These are phyloP conservation scores for Pythium sp. DNA, from an alignment of 352 stramenopile species.

Conservation along the genomic window DNA sequence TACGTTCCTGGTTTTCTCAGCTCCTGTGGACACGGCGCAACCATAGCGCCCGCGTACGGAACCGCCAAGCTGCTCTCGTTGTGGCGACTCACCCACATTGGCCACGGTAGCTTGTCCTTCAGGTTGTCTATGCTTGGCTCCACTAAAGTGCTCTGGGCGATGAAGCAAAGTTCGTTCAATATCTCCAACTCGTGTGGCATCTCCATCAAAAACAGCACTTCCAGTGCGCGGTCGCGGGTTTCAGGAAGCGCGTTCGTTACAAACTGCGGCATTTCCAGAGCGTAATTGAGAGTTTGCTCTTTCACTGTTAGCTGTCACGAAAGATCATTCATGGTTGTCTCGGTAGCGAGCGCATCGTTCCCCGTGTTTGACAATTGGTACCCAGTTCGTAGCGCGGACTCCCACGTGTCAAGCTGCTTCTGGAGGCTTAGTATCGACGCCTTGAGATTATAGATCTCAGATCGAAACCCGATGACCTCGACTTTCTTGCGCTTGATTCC, in stretches of 20 bases:
- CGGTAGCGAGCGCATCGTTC: neutral
- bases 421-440: neutral
- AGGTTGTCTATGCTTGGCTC: neutral
- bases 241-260: slow-evolving; percentile 32
- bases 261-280: slow-evolving; percentile 25
- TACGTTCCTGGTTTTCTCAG: neutral
- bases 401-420: neutral
- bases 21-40: neutral
- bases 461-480: neutral
- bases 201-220: slow-evolving; percentile 46
- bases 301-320: neutral
- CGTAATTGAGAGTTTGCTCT: slow-evolving; percentile 8
- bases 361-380: neutral
- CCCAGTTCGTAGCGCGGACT: neutral
- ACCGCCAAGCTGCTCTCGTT: neutral
- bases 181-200: slow-evolving; percentile 37
- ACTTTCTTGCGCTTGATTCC: neutral
- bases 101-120: neutral
- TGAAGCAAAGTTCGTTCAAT: slow-evolving; percentile 33
- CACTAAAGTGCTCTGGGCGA: slow-evolving; percentile 34
- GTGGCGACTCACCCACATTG: neutral
- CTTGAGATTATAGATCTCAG: neutral
- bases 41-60: neutral
- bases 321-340: neutral
- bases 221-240: slow-evolving; percentile 19